Conservation (phyloP, 441 rosid species). For the Erodium moschatum region DNA sequence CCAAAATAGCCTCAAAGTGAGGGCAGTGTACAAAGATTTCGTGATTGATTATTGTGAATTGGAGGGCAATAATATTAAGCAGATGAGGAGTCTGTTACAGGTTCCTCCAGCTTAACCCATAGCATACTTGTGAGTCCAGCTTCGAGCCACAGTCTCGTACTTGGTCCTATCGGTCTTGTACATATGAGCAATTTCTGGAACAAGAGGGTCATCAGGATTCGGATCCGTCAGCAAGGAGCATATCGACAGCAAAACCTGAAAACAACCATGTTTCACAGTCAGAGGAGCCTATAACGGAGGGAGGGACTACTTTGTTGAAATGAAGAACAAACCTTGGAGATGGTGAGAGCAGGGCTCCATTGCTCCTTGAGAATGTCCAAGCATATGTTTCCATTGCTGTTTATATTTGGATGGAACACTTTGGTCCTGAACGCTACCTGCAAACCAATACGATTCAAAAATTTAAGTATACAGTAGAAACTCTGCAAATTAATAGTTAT, state of each 20-base stretch:
- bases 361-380: constrained; percentile 40
- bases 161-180: constrained; percentile 27
- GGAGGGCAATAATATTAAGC: background rate
- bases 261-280: constrained; percentile 22
- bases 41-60: background rate
- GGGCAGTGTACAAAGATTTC: background rate
- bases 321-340: constrained; percentile 28
- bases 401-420: constrained; percentile 37
- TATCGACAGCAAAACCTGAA: constrained; percentile 21
- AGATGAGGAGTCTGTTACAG: too few species aligned
- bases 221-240: constrained; percentile 30
- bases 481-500: too few species aligned
- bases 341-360: constrained; percentile 40
- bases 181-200: constrained; percentile 35
- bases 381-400: constrained; percentile 34
- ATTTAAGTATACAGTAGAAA: too few species aligned
- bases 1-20: background rate
- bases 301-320: background rate
- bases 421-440: constrained; percentile 35
- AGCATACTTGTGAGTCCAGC: constrained; percentile 37
- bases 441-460: too few species aligned
- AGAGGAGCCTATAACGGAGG: too few species aligned
- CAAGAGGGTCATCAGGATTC: constrained; percentile 36
- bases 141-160: constrained; percentile 31
- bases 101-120: constrained; percentile 25